Evolutionary conservation across 2,329 filamentous ascomycete species (phyloP).

Genomic region (Talaromyces amestolkiae): DNA sequence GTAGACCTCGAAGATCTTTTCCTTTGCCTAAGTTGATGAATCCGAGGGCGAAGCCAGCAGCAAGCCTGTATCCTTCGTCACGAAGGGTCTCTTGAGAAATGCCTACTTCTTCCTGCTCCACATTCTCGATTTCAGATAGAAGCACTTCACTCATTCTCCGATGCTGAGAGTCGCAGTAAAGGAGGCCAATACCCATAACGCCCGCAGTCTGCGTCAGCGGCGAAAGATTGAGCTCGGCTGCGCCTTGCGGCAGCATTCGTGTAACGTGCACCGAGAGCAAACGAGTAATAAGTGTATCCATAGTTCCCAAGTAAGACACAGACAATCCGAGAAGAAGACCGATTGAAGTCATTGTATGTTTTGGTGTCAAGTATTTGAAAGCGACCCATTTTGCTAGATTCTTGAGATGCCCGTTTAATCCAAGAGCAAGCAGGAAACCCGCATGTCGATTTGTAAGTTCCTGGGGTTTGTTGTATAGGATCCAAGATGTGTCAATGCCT

Average conservation of each 20-base stretch:
- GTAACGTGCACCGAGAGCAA: conserved; percentile 94
- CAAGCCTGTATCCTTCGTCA: conserved; percentile 93
- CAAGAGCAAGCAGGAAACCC: conserved; percentile 84
- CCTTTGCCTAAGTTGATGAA: conserved; percentile 94
- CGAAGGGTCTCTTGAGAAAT: conserved; percentile 71
- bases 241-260: conserved; percentile 85
- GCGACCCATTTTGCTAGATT: conserved; percentile 95
- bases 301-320: conserved; percentile 91
- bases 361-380: conserved; percentile 98
- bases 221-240: conserved; percentile 90
- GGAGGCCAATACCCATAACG: conserved; percentile 91
- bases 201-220: conserved; percentile 92
- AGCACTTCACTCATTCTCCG: conserved; percentile 98
- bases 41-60: conserved; percentile 88
- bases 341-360: conserved; percentile 98
- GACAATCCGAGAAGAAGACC: conserved; percentile 89
- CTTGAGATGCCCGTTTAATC: conserved; percentile 91
- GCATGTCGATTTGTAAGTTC: conserved; percentile 96
- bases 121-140: conserved; percentile 92
- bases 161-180: conserved; percentile 95
- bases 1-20: conserved; percentile 78
- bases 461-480: conserved; percentile 92
- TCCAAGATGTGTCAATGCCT: conserved; percentile 98
- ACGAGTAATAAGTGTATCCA: conserved; percentile 93
- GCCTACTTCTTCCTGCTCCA: conserved; percentile 72